phyloP scores from a whole-genome alignment of 768 basidiomycete species.

The Collybia nuda region DNA sequence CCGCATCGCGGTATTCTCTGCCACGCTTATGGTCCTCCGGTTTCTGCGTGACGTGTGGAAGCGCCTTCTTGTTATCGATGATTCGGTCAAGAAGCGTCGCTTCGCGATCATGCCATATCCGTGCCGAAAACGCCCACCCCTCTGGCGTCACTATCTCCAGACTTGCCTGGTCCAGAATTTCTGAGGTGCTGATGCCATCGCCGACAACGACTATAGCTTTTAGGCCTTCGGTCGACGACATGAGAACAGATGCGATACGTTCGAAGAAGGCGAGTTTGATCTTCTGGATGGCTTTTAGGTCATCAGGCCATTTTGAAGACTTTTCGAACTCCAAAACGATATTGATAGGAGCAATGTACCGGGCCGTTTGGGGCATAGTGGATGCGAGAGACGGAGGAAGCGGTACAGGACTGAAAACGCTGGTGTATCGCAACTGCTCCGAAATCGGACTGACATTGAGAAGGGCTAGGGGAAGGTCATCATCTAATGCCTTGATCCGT shows the following conservation, averaged over 20 bases:
- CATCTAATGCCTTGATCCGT: conserved; percentile 68
- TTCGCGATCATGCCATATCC: conserved; percentile 89
- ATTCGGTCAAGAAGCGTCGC: conserved; percentile 72
- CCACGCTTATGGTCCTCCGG: conserved; percentile 34
- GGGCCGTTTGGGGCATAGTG: conserved; percentile 55
- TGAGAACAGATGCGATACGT: conserved; percentile 67
- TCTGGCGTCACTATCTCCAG: conserved; percentile 78
- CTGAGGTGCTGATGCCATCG: conserved; percentile 42
- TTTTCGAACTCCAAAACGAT: conserved; percentile 89
- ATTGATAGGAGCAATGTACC: conserved; percentile 69
- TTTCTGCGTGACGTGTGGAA: conserved; percentile 30
- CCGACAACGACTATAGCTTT: conserved; percentile 61
- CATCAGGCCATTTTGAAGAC: conserved; percentile 93
- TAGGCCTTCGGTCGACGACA: conserved; percentile 48
- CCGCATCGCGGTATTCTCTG: conserved; percentile 53
- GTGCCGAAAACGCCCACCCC: conserved; percentile 85
- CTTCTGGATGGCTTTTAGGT: conserved; percentile 88
- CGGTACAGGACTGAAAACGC: conserved; percentile 78
- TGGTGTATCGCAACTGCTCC: conserved; percentile 79
- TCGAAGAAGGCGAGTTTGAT: conserved; percentile 93
- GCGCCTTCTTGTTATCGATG: conserved; percentile 38
- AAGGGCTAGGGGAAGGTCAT: conserved; percentile 76
- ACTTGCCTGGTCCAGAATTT: conserved; percentile 64
- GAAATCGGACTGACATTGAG: conserved; percentile 75
- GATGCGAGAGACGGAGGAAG: conserved; percentile 52